Evolutionary conservation across 2,329 filamentous ascomycete genomes (phyloP).

Genomic region (Aspergillus nomiae): DNA sequence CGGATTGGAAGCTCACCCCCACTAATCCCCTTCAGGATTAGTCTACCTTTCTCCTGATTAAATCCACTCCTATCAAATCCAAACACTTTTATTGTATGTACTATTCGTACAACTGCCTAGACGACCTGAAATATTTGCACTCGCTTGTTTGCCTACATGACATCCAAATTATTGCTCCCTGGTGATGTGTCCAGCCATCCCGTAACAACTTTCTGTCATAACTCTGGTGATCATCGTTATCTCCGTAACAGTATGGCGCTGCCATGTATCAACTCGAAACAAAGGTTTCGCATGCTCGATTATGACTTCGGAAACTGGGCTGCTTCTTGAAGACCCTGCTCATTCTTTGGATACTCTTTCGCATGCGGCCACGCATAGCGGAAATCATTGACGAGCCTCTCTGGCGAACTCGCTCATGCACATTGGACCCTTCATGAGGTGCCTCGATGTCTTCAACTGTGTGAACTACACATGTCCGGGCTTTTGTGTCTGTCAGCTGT

Average conservation of each 20-base stretch:
- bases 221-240: background rate
- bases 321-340: slow-evolving; percentile 23
- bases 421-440: background rate
- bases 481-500: background rate
- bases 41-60: slow-evolving; percentile 15
- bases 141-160: background rate
- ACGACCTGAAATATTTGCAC: background rate
- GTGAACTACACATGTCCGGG: slow-evolving; percentile 1
- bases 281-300: background rate
- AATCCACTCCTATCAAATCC: slow-evolving; percentile 3
- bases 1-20: slow-evolving; percentile 35
- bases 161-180: background rate
- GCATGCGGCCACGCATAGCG: slow-evolving; percentile 16
- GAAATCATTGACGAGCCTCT: slow-evolving; percentile 18
- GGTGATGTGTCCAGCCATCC: background rate
- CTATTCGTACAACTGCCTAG: background rate
- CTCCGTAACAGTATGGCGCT: background rate
- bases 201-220: background rate
- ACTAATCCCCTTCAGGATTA: slow-evolving; percentile 33
- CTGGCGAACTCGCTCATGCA: slow-evolving; percentile 6
- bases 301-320: background rate
- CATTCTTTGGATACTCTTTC: slow-evolving; percentile 20
- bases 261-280: background rate
- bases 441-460: background rate
- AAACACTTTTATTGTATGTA: background rate